phyloP scores from a whole-genome alignment of 495 filamentous ascomycete genomes.

The Penicillium manginii region DNA sequence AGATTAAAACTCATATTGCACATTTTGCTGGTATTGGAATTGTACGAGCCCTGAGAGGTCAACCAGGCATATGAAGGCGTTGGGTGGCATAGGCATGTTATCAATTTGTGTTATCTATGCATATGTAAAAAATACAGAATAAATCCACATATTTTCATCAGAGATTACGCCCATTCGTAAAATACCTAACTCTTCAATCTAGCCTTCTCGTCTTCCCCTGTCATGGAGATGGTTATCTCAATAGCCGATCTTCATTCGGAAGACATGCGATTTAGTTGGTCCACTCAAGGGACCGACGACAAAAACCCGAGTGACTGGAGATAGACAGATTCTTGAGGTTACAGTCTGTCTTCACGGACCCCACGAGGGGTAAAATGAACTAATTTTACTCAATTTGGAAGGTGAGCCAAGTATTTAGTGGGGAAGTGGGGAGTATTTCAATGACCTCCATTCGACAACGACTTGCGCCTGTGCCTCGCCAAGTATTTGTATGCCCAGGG shows the following conservation, averaged over 20 bases:
- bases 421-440: neutral
- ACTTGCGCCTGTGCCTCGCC: neutral
- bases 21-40: neutral
- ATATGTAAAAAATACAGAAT: slow-evolving; percentile 17
- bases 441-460: neutral
- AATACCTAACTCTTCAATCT: too few species aligned
- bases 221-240: too few species aligned
- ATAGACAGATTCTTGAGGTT: too few species aligned
- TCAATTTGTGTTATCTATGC: slow-evolving; percentile 17
- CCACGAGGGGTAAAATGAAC: neutral
- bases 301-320: too few species aligned
- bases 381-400: neutral
- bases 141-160: slow-evolving; percentile 1
- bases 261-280: too few species aligned
- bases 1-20: slow-evolving; percentile 13
- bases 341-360: too few species aligned
- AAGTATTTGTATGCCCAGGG: neutral
- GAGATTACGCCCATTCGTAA: too few species aligned
- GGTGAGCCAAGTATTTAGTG: neutral
- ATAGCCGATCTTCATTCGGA: too few species aligned
- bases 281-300: too few species aligned
- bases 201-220: too few species aligned
- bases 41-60: slow-evolving; percentile 1
- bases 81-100: slow-evolving; percentile 22
- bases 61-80: slow-evolving; percentile 28